Base-by-base conservation (phyloP, 2,329 filamentous ascomycete species). In the Capronia epimyces region DNA sequence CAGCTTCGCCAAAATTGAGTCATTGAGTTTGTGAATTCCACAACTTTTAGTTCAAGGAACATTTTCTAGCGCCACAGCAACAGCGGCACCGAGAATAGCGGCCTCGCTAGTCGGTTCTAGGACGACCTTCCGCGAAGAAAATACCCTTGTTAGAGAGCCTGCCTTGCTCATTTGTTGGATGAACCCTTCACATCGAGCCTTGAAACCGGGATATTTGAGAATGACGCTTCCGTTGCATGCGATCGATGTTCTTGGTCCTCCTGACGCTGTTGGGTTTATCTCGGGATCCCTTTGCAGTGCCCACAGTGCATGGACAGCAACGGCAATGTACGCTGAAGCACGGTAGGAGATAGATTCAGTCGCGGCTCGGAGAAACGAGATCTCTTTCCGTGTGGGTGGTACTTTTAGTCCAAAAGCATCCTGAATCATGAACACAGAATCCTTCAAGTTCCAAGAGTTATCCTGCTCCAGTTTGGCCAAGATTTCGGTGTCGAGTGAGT, bases 271-370 rank as follows among this genome's bases (percentile, higher is more conserved):
- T 7, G 55, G 43, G 8, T 66, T 60, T 46, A 62, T 71, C 57
- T 81, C 78, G 7, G 69, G 68, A 13, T 72, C 69, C 32, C 74
- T 76, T 49, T 76, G 73, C 12, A 83, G 65, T 10, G 67, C 69
- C 77, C 80, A 83, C 31, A 84, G 71, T 24, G 80, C 79, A 62
- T 84, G 80, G 22, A 84, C 77, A 2, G 78, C 79, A 1, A 78
- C 77, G 1, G 81, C 79, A n/a, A 84, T 71, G 59, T 81, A 83
- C 1, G 76, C 79, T 2, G 80, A 76, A 5, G 81, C 80, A 49
- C 81, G 77, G 45, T 70, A 74, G 1, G 80, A 79, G 25, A 84
- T 77, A 2, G 75, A 68, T 41, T 74, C 69, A 22, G 73, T 73
- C 31, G 80, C 64, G 4, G 73, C 71, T 25, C 75, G 73, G 47